Conservation (phyloP, 768 basidiomycete genomes). For the Termitomyces sp. region DNA sequence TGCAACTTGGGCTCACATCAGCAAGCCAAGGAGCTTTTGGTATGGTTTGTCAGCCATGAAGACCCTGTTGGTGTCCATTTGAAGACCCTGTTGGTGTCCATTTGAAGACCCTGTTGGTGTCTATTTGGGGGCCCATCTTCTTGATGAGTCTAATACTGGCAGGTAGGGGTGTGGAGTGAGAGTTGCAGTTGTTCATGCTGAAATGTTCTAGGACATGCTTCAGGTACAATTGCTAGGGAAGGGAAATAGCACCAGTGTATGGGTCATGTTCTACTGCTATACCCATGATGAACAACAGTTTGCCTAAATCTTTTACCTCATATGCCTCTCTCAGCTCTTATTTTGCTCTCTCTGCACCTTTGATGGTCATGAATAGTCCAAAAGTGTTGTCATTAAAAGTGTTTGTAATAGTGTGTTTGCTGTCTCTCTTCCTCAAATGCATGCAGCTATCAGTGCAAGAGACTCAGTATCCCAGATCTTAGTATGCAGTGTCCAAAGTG, state of each 20-base stretch:
- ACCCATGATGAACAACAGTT: background rate
- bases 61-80: background rate
- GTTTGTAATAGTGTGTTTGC: background rate
- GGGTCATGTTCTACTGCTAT: background rate
- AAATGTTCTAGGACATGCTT: background rate
- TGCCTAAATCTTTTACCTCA: background rate
- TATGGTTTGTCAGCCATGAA: too few relatives aligned
- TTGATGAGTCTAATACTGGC: background rate
- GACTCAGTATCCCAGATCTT: background rate
- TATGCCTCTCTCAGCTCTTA: background rate
- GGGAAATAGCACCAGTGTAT: background rate
- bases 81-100: background rate
- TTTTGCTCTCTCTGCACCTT: background rate
- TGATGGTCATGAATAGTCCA: background rate
- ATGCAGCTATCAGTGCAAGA: background rate
- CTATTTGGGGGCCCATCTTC: background rate
- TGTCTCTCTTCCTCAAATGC: background rate
- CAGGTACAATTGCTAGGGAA: background rate
- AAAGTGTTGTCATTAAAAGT: background rate
- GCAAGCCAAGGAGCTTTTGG: too few relatives aligned
- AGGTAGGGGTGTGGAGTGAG: background rate
- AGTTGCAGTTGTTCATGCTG: background rate
- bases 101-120: background rate
- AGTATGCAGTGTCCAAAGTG: background rate
- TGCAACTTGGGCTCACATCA: too few relatives aligned